phyloP scores from a whole-genome alignment of 768 basidiomycete species.

The Lactifluus subvellereus region DNA sequence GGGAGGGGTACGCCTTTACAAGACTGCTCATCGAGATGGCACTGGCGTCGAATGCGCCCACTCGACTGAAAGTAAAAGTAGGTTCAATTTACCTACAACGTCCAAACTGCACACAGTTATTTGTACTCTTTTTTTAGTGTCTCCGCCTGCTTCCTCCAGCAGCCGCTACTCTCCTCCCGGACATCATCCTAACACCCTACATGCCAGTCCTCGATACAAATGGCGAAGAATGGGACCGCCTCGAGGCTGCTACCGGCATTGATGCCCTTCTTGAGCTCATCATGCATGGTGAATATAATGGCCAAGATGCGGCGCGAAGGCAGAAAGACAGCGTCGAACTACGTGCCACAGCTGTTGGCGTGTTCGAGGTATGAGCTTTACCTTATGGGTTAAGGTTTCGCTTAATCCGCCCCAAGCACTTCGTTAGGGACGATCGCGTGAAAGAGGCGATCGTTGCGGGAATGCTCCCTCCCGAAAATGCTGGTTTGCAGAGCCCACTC shows the following conservation, averaged over 20 bases:
- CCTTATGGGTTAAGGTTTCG: not conserved
- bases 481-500: slow-evolving; percentile 33
- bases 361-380: slow-evolving; percentile 66
- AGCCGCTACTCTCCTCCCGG: slow-evolving; percentile 56
- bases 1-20: slow-evolving; percentile 53
- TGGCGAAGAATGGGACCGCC: slow-evolving; percentile 89
- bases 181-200: slow-evolving; percentile 65
- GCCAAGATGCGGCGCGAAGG: slow-evolving; percentile 50
- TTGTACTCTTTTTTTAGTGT: slow-evolving; percentile 39
- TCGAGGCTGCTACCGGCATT: slow-evolving; percentile 74
- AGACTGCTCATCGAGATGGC: slow-evolving; percentile 84
- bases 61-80: slow-evolving; percentile 81
- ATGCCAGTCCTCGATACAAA: slow-evolving; percentile 75
- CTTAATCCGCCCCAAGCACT: slow-evolving; percentile 47
- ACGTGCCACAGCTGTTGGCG: slow-evolving; percentile 65
- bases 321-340: slow-evolving; percentile 65
- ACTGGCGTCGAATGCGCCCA: slow-evolving; percentile 91
- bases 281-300: slow-evolving; percentile 84
- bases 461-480: slow-evolving; percentile 55
- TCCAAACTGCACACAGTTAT: slow-evolving; percentile 24
- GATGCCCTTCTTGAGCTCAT: slow-evolving; percentile 78
- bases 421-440: slow-evolving; percentile 68
- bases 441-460: slow-evolving; percentile 61
- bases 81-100: not conserved
- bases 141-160: slow-evolving; percentile 51